A percentile compares a stretch with the other conserved stretches of the same genome.
These are phyloP conservation scores for Aspergillus bridgeri DNA, from an alignment of 495 filamentous ascomycete genomes.

Conservation along the genomic window DNA sequence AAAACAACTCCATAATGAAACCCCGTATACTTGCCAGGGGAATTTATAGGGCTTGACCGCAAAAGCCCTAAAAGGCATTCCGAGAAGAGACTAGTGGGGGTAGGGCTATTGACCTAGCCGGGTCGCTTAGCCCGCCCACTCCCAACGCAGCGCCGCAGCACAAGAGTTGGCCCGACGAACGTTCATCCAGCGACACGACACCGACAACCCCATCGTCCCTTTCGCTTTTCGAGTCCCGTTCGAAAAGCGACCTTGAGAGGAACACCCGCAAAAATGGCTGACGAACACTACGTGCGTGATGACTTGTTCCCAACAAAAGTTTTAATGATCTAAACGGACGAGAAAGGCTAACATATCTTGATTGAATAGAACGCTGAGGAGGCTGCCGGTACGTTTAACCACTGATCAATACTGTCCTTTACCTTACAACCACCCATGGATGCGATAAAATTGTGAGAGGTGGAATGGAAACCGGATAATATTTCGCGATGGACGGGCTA, in stretches of 20 bases:
- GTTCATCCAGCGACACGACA: slow-evolving; percentile 44
- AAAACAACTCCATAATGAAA: not conserved
- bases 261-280: slow-evolving; percentile 80
- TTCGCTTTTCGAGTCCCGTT: slow-evolving; percentile 51
- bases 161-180: slow-evolving; percentile 25
- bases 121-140: slow-evolving; percentile 45
- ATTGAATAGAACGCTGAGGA: slow-evolving; percentile 78
- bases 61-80: slow-evolving; percentile 13
- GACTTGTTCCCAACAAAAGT: not conserved
- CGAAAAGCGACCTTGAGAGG: slow-evolving; percentile 51
- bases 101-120: slow-evolving; percentile 43
- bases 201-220: slow-evolving; percentile 43
- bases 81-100: slow-evolving; percentile 30
- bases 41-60: slow-evolving; percentile 6
- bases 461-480: slow-evolving; percentile 8
- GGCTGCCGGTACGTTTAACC: slow-evolving; percentile 71
- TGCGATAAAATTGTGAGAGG: not conserved
- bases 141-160: slow-evolving; percentile 40
- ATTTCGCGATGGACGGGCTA: slow-evolving; percentile 1
- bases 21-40: not conserved
- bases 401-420: slow-evolving; percentile 7
- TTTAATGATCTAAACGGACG: slow-evolving; percentile 4
- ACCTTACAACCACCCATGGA: slow-evolving; percentile 1
- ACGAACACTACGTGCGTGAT: slow-evolving; percentile 80
- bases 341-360: slow-evolving; percentile 35